These are phyloP conservation scores for Dactylis glomerata DNA, from an alignment of 176 grass and related monocot genomes.

Conservation along the genomic window DNA sequence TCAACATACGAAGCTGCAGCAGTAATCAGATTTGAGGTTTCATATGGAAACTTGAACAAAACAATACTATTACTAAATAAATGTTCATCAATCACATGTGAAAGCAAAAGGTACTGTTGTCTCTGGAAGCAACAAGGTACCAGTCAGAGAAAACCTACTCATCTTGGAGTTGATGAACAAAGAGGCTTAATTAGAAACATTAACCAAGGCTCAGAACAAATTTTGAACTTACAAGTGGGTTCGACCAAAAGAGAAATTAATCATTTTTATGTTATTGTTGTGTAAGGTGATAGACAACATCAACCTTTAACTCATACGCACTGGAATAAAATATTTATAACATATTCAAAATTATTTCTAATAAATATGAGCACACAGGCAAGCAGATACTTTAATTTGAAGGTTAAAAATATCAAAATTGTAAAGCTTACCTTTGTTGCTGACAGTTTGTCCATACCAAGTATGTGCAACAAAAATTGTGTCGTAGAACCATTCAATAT, in stretches of 20 bases:
- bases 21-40: slow-evolving; percentile 7
- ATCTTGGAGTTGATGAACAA: slow-evolving; percentile 1
- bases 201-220: neutral
- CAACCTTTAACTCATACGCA: slow-evolving; percentile 7
- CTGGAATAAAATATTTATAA: neutral
- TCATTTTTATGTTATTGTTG: neutral
- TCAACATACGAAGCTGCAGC: slow-evolving; percentile 72
- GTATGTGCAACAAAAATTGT: slow-evolving; percentile 63
- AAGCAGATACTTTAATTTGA: neutral
- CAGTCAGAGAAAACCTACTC: neutral
- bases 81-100: slow-evolving; percentile 16
- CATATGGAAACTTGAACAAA: neutral
- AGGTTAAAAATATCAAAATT: slow-evolving; percentile 17
- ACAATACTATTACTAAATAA: neutral
- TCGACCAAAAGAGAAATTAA: neutral
- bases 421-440: slow-evolving; percentile 59
- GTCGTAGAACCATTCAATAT: slow-evolving; percentile 87
- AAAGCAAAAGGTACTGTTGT: neutral
- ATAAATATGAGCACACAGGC: neutral
- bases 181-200: neutral
- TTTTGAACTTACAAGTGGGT: neutral
- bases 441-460: slow-evolving; percentile 75
- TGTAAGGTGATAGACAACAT: neutral
- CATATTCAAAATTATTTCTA: neutral
- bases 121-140: neutral